phyloP scores from a whole-genome alignment of 306 rosid genomes.

The Cicer chorassanicum region DNA sequence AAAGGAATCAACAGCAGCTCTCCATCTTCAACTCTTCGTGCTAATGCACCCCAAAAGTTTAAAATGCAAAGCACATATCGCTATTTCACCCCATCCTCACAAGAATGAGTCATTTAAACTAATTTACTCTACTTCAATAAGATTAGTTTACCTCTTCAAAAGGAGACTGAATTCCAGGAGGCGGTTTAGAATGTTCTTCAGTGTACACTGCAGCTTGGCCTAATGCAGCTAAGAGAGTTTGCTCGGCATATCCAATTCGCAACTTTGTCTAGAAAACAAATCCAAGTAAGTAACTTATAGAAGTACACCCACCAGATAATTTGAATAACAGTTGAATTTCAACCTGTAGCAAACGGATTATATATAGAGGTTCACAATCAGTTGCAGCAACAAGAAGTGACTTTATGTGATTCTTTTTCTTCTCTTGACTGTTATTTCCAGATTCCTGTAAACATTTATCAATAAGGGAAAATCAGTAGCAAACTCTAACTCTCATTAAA shows the following conservation, averaged over 20 bases:
- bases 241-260: constrained; percentile 89
- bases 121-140: constrained; percentile 16
- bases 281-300: constrained; percentile 36
- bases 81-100: constrained; percentile 20
- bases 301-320: constrained; percentile 37
- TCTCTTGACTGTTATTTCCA: constrained; percentile 95
- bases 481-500: constrained; percentile 17
- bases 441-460: constrained; percentile 70
- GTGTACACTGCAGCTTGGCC: constrained; percentile 88
- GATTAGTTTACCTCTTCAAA: constrained; percentile 71
- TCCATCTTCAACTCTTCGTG: constrained; percentile 21
- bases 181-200: constrained; percentile 75
- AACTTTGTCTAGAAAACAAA: constrained; percentile 64
- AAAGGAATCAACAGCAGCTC: constrained; percentile 15
- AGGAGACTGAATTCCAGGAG: constrained; percentile 72
- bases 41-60: constrained; percentile 16
- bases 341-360: constrained; percentile 91
- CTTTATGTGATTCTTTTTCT: constrained; percentile 85
- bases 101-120: constrained; percentile 29
- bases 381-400: constrained; percentile 92
- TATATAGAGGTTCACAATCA: constrained; percentile 87
- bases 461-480: constrained; percentile 25
- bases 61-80: constrained; percentile 27
- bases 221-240: constrained; percentile 88
- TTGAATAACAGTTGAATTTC: constrained; percentile 36